Base-by-base conservation (phyloP, 129 eudicot species). In the Kitagawia praeruptora region DNA sequence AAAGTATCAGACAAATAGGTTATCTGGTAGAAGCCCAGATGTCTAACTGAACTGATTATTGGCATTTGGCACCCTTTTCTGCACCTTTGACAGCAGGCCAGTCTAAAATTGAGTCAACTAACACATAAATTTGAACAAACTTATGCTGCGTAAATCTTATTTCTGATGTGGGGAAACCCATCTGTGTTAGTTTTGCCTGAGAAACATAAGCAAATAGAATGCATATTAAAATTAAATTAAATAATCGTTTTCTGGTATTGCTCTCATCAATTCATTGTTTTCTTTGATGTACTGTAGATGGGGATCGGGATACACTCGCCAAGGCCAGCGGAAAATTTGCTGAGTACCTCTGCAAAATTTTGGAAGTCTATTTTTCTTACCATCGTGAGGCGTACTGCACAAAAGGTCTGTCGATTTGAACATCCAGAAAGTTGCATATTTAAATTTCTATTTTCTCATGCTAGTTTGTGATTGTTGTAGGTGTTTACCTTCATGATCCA, bases 401-500 rank as follows among this genome's bases (percentile, higher is more conserved):
- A 78, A 92, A 80, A 89, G 98, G 98, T 95, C 53, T 66, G 86
- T 70, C 9, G 44, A 19, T 45, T 40, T 47, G 41, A 75, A 69
- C 25, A n/a, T 66, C 6, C 31, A 28, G 25, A 61, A 42, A 64
- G 61, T 27, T 78, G 12, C 75, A 23, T 4, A 38, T 8, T 42
- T 53, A 34, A 48, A 48, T 66, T 78, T 78, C 76, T 77, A 45
- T 56, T 53, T 80, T 53, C 76, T 85, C 56, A 82, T 81, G 74
- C 54, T 81, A 53, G 47, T 53, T 75, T 51, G 79, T 46, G 70
- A 54, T 80, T 75, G 46, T 44, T 84, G 80, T 84, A 96, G 99
- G 99, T 82, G 93, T 89, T 64, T 96, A 90, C 79, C 98, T 96
- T 81, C 99, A 96, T 61, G 99, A 96, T 85, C 99, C 99, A 67